Percentiles rank a stretch among this genome's conserved stretches.
Conservation (phyloP, 148 eudicot species). For the Spergularia marina region DNA sequence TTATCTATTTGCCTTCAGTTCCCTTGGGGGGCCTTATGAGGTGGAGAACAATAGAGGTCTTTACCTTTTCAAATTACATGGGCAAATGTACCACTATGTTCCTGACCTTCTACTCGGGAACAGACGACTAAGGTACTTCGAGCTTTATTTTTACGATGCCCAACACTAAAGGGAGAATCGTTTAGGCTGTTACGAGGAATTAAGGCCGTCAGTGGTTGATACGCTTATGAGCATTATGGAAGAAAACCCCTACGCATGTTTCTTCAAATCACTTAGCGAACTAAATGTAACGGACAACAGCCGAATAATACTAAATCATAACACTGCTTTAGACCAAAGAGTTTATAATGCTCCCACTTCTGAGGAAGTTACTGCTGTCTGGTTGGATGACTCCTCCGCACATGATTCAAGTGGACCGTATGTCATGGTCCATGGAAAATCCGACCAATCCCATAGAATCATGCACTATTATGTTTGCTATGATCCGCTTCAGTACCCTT, state of each 20-base stretch:
- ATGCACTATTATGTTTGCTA: constrained; percentile 12
- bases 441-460: not conserved
- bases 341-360: constrained; percentile 5
- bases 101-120: not conserved
- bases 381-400: not conserved
- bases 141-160: not conserved
- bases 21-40: not conserved
- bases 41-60: not conserved
- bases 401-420: not conserved
- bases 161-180: not conserved
- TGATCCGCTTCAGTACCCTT: not conserved
- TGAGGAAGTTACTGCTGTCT: not conserved
- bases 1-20: not conserved
- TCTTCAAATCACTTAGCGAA: not conserved
- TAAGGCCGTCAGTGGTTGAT: not conserved
- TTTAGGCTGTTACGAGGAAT: too few species aligned
- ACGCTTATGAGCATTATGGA: not conserved
- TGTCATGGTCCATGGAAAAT: not conserved
- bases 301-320: not conserved
- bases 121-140: not conserved
- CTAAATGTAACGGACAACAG: not conserved
- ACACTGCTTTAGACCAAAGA: not conserved
- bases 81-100: not conserved
- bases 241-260: not conserved
- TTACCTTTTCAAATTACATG: not conserved